phyloP scores from a whole-genome alignment of 768 basidiomycete genomes.

The Suillus ampliporus region DNA sequence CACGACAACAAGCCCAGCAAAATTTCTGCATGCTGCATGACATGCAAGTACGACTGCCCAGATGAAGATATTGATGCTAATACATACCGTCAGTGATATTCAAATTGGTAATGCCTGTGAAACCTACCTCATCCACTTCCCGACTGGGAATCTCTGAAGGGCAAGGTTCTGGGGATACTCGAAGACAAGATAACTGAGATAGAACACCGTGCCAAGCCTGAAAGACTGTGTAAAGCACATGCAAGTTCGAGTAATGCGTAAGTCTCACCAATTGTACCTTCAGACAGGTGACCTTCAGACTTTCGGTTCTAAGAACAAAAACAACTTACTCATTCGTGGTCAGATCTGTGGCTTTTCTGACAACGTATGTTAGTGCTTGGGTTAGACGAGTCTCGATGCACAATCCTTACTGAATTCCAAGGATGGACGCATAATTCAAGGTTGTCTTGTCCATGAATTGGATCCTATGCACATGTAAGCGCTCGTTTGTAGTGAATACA shows the following conservation, averaged over 20 bases:
- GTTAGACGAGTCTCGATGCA: not conserved
- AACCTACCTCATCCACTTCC: conserved; percentile 73
- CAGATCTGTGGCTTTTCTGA: conserved; percentile 59
- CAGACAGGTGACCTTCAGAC: not conserved
- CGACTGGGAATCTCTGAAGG: conserved; percentile 68
- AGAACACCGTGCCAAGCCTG: conserved; percentile 73
- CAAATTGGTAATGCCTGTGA: not conserved
- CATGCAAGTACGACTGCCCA: conserved; percentile 62
- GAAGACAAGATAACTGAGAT: conserved; percentile 66
- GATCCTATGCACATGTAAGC: conserved; percentile 44
- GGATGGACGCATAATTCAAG: conserved; percentile 61
- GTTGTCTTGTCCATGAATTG: conserved; percentile 77
- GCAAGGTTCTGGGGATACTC: conserved; percentile 72
- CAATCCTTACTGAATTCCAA: conserved; percentile 59
- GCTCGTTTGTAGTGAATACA: not conserved
- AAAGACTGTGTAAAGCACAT: not conserved
- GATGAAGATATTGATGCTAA: conserved; percentile 61
- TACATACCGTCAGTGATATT: not conserved
- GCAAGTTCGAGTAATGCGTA: not conserved
- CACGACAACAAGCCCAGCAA: conserved; percentile 61
- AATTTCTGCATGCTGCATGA: conserved; percentile 72
- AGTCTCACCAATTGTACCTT: conserved; percentile 62
- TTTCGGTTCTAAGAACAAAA: not conserved
- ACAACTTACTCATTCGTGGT: conserved; percentile 61
- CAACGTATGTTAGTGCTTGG: not conserved